Base-by-base conservation (phyloP, 2,329 filamentous ascomycete genomes). In the Fusarium concolor region DNA sequence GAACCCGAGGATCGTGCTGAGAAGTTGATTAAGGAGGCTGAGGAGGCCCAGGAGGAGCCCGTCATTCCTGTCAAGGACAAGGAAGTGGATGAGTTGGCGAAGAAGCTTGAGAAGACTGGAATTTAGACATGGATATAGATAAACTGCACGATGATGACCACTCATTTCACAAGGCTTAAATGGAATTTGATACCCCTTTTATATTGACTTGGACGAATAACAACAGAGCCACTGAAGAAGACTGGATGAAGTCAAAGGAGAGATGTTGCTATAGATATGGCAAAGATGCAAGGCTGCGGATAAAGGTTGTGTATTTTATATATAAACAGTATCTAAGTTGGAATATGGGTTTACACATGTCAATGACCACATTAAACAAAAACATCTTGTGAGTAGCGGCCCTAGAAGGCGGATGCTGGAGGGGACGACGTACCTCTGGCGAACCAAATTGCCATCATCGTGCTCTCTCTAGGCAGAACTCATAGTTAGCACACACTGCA, bases 51-150 rank as follows among this genome's bases (percentile, higher is more conserved):
- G 79, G 86, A 91, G 67, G 87, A 94, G 79, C 90, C 92, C 39
- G 88, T 90, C n/a, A 85, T 88, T 17, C 87, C 90, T 78, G 80
- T 87, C 69, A 86, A 92, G 79, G 89, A 94, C 76, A 87, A 89
- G 78, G 91, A 92, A 31, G 92, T 98, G 38, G 94, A 97, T 74
- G 89, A 89, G 44, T 82, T 98, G 75, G 91, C 93, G 17, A 87
- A 90, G 77, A 85, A 88, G 75, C 81, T 98, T 71, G 88, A 86
- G 65, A 94, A 94, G 86, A 92, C 92, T 24, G 77, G 72, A 46
- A 85, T 89, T 67, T 89, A 79, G 72, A 71, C 45, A 64, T 62
- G 33, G 45, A 60, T 58, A 68, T 71, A 76, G 69, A 76, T 67
- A 50, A 74, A 71, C 73, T 58, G 71, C 65, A 71, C 57, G 70